Percentiles rank a stretch among this genome's conserved stretches.
Evolutionary conservation across 2,329 filamentous ascomycete species (phyloP).

Genomic region (Gyromitra esculenta): DNA sequence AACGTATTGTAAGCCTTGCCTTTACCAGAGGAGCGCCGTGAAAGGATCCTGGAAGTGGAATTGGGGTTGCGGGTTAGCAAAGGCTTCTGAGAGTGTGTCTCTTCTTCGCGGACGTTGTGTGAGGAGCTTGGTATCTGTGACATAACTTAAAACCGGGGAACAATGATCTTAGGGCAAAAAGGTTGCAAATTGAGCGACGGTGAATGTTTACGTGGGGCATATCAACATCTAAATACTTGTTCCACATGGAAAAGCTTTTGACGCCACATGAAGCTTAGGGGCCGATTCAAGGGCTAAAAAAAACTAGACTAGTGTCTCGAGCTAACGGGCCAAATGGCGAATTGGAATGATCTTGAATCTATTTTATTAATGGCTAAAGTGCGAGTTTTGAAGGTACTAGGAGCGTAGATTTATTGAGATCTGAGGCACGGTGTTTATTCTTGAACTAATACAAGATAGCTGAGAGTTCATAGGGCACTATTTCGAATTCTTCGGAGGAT

Average conservation of each 20-base stretch:
- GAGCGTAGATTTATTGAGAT: no score
- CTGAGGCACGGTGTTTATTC: no score
- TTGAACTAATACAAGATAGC: no score
- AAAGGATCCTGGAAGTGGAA: conserved; percentile 24
- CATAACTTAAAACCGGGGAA: background rate
- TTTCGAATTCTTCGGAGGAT: no score
- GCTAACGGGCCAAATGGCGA: background rate
- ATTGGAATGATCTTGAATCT: background rate
- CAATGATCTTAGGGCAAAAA: background rate
- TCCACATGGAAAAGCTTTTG: background rate
- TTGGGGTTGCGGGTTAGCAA: background rate
- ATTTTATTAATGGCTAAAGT: background rate
- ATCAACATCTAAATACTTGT: conserved; percentile 4
- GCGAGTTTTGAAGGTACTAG: background rate
- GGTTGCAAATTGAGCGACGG: background rate
- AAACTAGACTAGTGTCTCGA: conserved; percentile 3
- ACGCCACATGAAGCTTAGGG: no score
- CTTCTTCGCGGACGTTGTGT: background rate
- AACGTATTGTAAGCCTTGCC: conserved; percentile 17
- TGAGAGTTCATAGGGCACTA: no score
- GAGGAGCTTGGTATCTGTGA: background rate
- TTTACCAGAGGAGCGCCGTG: conserved; percentile 2
- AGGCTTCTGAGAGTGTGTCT: background rate
- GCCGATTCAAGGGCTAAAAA: background rate
- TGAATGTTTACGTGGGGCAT: conserved; percentile 18